A percentile compares a stretch with the other conserved stretches of the same genome.
Conservation (phyloP, 2,329 filamentous ascomycete genomes). For the Xylaria sp. region DNA sequence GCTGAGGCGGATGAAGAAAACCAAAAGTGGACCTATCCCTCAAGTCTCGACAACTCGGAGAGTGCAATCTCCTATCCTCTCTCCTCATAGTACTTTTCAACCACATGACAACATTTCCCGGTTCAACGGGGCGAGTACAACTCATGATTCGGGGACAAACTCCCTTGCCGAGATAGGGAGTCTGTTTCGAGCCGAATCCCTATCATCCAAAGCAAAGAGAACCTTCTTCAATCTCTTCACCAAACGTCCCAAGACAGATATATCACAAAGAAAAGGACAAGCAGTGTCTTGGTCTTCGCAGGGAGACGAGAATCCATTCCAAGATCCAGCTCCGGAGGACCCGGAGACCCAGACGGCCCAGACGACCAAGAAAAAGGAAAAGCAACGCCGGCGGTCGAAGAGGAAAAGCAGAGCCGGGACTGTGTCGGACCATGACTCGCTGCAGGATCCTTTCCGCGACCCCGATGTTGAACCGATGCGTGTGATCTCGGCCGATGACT, state of each 20-base stretch:
- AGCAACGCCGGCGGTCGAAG: neutral
- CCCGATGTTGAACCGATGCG: slow-evolving; percentile 10
- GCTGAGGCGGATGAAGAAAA: neutral
- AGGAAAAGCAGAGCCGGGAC: neutral
- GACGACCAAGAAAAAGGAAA: slow-evolving; percentile 1
- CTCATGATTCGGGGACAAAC: neutral
- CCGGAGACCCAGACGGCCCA: neutral
- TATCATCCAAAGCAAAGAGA: neutral
- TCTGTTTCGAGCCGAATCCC: neutral
- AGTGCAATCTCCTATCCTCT: neutral
- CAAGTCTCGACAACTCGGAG: neutral
- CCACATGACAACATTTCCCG: neutral
- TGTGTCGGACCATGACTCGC: neutral
- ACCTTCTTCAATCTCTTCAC: neutral
- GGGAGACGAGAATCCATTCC: slow-evolving; percentile 2
- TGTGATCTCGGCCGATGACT: slow-evolving; percentile 14
- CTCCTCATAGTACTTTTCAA: neutral
- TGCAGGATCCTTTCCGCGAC: slow-evolving; percentile 8
- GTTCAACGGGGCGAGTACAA: neutral
- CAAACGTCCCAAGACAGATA: neutral
- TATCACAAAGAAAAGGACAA: neutral
- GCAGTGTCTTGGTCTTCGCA: neutral
- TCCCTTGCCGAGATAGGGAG: neutral
- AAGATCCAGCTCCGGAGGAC: slow-evolving; percentile 3
- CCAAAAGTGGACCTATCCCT: neutral